Evolutionary conservation across 495 filamentous ascomycete species (phyloP), one percentile per base, ranked within the genome.

Genomic region (Talaromyces wortmannii): DNA sequence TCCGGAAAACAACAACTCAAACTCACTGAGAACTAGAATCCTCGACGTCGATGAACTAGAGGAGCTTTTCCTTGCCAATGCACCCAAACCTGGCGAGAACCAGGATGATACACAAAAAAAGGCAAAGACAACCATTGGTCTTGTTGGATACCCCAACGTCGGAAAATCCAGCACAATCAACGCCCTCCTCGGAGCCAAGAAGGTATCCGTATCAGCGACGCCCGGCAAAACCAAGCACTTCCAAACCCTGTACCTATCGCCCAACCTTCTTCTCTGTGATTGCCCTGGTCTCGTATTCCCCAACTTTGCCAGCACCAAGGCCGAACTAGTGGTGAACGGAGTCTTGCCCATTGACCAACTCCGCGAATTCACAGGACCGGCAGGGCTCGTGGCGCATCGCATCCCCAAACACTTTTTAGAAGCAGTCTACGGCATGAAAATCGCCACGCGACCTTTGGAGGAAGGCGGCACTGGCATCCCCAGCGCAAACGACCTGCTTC

Each of bases 211-310:
- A 43, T 97, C 95, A 42, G 85, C 92, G 30, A 99, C 95, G 2
- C 95, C 95, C 6, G 95, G 95, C 55, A 99, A 97, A 71, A 99
- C 95, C 8, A 99, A 99, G 74, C 95, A 99, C 64, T 99, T 99
- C 75, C 95, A 99, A 68, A 99, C 95, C 15, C 91, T 99, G 59
- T 92, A 96, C 67, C 80, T 97, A 48, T 91, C 88, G 58, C 86
- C 91, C 13, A 80, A 84, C 57, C 89, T 97, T 59, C 82, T 97
- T 60, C 80, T 99, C 17, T 97, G 95, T 74, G 95, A 99, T 84
- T 99, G 95, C 63, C 95, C 95, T 31, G 95, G 95, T 82, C 84
- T 99, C 17, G 95, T 99, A 2, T 97, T 99, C 72, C 92, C 95
- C 55, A 97, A 97, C 70, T 99, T 97, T 62, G 92, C 95, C 47